A percentile compares a stretch with the other conserved stretches of the same genome.
Evolutionary conservation across 352 stramenopile species (phyloP).

Genomic region (Phytophthora fragariaefolia): DNA sequence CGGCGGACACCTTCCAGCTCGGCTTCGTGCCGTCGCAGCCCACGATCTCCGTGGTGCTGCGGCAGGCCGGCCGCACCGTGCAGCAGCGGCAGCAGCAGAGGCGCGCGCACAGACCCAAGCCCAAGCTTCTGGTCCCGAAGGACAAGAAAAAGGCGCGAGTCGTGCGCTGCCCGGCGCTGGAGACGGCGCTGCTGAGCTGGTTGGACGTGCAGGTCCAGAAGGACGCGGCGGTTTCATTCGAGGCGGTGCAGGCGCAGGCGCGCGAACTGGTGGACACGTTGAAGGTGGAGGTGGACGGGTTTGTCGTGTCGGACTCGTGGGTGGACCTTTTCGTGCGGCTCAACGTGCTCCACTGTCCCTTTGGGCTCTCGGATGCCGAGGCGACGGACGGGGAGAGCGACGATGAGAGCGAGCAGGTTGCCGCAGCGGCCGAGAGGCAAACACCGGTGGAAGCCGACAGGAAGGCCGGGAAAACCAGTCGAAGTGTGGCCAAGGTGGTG

Average conservation of each 20-base stretch:
- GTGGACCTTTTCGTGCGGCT: conserved; percentile 38
- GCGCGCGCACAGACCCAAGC: conserved; percentile 22
- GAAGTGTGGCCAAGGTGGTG: conserved; percentile 10
- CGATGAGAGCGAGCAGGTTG: not conserved
- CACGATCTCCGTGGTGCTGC: conserved; percentile 78
- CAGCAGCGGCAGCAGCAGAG: conserved; percentile 47
- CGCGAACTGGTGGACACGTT: conserved; percentile 20
- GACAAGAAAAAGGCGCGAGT: conserved; percentile 53
- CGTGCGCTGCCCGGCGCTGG: conserved; percentile 69
- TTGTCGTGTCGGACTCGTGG: conserved; percentile 38
- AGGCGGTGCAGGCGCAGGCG: conserved; percentile 20
- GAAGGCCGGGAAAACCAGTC: conserved; percentile 30
- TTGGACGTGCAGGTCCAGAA: conserved; percentile 39
- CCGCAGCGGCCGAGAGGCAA: not conserved
- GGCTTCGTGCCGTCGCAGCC: conserved; percentile 70
- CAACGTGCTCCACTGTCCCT: conserved; percentile 35
- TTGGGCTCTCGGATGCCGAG: conserved; percentile 34
- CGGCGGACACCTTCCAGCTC: conserved; percentile 62
- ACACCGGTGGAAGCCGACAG: not conserved
- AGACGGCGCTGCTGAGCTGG: conserved; percentile 71
- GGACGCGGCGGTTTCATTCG: conserved; percentile 30
- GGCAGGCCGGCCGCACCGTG: conserved; percentile 50
- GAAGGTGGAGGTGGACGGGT: conserved; percentile 22
- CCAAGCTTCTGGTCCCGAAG: too few relatives aligned
- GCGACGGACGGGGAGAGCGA: conserved; percentile 19